Evolutionary conservation across 495 filamentous ascomycete genomes (phyloP), one percentile per base, ranked within the genome.

Genomic region (Chaetomium tenue): DNA sequence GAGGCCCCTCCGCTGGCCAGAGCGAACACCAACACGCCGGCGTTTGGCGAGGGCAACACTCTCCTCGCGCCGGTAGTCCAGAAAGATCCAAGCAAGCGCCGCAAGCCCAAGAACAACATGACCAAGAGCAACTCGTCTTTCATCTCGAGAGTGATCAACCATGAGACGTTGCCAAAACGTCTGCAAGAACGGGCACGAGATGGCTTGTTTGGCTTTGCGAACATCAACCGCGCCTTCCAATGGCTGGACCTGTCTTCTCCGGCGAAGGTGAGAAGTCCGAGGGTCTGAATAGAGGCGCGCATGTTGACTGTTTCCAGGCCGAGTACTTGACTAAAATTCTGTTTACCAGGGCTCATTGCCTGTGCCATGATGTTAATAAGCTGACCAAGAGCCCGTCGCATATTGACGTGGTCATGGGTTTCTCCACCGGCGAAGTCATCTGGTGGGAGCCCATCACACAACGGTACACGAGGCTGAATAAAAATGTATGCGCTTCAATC

Each of bases 381-480:
- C 61, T 89, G 56, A 97, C 94, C 30, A 96, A 92, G 74, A 88
- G 84, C 50, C 61, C 83, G 12, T 85, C 80, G 20, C 93, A 97
- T 73, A 80, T 98, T 58, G 94, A 98, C 71, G 81, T 98, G 26
- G 87, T 96, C 63, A 91, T 98, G 87, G 94, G 94, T 7, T 97
- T 96, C 63, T 96, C 92, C 3, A 93, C 91, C 0, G 92, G 91
- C 26, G 94, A 98, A 71, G 94, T 98, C 55, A 93, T 98, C 54
- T 98, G 95, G 95, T 98, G 93, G 79, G 94, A 98, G 77, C 93
- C 94, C 15, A 91, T 97, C 71, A 92, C 92, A 22, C 92, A 97
- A 70, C 94, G 96, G 72, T 98, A 98, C 73, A 90, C 90, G 3
- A 88, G 95, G 6, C 83, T 98, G 64, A 98, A 98, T 76, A 98